Base-by-base conservation (phyloP, 2,329 filamentous ascomycete genomes). In the Nemania diffusa region DNA sequence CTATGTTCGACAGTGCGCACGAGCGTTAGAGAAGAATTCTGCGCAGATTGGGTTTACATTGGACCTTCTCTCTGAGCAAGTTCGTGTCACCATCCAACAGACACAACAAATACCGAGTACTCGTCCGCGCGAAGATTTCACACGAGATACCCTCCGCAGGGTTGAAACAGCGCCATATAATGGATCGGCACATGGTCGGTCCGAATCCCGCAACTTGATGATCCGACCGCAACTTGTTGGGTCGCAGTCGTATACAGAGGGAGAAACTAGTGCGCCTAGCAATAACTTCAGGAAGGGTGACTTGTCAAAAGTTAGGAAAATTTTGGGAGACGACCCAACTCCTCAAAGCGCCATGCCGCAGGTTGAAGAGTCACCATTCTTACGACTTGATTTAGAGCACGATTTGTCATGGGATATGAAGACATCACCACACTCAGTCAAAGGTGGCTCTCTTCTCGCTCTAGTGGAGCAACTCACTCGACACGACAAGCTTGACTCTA, bases 391-490 rank as follows among this genome's bases (percentile, higher is more conserved):
- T 75, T 88, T 95, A 72, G 94, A 97, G 78, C 87, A 89, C 57
- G 96, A 98, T 74, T 90, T 99, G 2, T 91, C 92, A 1, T 97
- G 95, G 83, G 96, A 98, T 77, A 86, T 85, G 65, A 98, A 97
- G 80, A 82, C 84, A n/a, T 86, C 89, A 32, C 88, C 90, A 2
- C 90, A 92, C 26, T 87, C 90, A 32, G 87, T 99, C 65, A 96
- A 94, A 78, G 96, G 95, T 72, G 96, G 96, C 53, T 97, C 95
- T 0, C 82, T 99, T 22, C 86, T 93, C 32, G 96, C 92, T 4
- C 84, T 99, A 64, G 96, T 97, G 5, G 96, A 98, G 79, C 95
- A 98, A 76, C 86, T 99, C 51, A 99, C 96, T 17, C 89, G 96
- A 56, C 96, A 99, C 77, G 96, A 99, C 81, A 96, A 97, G 76